Base-by-base conservation (phyloP, 2,329 filamentous ascomycete species). In the Cryphonectria nitschkei region DNA sequence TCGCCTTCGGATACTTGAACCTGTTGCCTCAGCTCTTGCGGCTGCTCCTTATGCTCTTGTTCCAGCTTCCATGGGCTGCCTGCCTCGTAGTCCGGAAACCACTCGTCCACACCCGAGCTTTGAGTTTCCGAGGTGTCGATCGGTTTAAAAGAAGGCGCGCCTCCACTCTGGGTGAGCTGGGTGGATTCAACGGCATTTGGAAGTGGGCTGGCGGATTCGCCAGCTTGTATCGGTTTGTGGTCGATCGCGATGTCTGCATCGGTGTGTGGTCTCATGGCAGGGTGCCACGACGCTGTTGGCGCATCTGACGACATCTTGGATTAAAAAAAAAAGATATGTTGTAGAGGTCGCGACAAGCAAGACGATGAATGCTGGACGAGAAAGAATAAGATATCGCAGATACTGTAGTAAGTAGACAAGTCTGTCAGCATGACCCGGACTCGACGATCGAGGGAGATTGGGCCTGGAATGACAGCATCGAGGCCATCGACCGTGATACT, bases 231-330 rank as follows among this genome's bases (percentile, higher is more conserved):
- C 16, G 63, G 32, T 50, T 54, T 68, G 29, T 73, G 65, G 54
- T 71, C 22, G 34, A 70, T 62, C 62, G 54, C 41, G 14, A 70
- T 68, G 65, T 70, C 75, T 67, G 76, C 74, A 56, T 72, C 69
- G 69, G 79, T 77, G 75, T 86, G 81, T 72, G 85, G 85, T 84
- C 84, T 85, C 76, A 84, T 79, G 64, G 86, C 85, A 70, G 85
- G 85, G 79, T 87, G 81, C 85, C 85, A 87, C 70, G 84, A 81
- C 73, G 82, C 79, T 75, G 77, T 80, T 61, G 81, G 78, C 73
- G 80, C 79, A 77, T 83, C 80, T 68, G 82, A 81, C 69, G 82
- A 74, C 84, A 87, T 86, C 71, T 74, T 74, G 72, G 74, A 73
- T 75, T 69, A 62, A 41, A 50, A 63, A 39, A 50, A 63, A 65